phyloP scores from a whole-genome alignment of 768 basidiomycete genomes.

The Rhodotorula sphaerocarpa region DNA sequence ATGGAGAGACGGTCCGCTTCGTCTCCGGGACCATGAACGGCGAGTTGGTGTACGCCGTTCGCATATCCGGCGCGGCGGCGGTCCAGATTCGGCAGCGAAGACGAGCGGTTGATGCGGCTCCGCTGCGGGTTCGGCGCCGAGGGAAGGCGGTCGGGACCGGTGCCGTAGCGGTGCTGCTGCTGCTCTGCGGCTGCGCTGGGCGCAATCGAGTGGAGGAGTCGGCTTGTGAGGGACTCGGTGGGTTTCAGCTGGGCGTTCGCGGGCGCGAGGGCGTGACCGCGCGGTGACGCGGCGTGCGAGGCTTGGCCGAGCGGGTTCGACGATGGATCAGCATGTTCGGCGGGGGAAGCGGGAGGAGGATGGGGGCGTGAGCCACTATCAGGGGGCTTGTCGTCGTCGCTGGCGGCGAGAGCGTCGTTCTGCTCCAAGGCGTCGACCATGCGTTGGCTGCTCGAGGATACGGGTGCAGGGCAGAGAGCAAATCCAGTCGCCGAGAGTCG shows the following conservation, averaged over 20 bases:
- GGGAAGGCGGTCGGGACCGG: no score
- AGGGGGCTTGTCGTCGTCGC: conserved; percentile 13
- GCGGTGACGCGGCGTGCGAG: not conserved
- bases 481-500: no score
- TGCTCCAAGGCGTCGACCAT: not conserved
- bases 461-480: not conserved
- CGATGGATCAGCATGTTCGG: no score
- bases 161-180: no score
- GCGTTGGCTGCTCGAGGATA: not conserved
- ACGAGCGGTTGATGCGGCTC: not conserved
- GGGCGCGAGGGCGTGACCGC: not conserved
- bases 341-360: no score
- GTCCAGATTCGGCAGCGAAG: conserved; percentile 5
- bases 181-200: not conserved
- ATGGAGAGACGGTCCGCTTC: no score
- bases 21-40: no score
- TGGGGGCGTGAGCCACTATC: conserved; percentile 15
- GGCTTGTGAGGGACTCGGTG: not conserved
- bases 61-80: not conserved
- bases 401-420: not conserved
- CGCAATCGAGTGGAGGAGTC: conserved; percentile 9
- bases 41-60: no score
- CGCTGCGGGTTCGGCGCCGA: not conserved
- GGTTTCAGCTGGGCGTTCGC: conserved; percentile 8
- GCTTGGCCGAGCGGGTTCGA: no score